Evolutionary conservation across 345 rosid genomes (phyloP).

Genomic region (Populus nigra): DNA sequence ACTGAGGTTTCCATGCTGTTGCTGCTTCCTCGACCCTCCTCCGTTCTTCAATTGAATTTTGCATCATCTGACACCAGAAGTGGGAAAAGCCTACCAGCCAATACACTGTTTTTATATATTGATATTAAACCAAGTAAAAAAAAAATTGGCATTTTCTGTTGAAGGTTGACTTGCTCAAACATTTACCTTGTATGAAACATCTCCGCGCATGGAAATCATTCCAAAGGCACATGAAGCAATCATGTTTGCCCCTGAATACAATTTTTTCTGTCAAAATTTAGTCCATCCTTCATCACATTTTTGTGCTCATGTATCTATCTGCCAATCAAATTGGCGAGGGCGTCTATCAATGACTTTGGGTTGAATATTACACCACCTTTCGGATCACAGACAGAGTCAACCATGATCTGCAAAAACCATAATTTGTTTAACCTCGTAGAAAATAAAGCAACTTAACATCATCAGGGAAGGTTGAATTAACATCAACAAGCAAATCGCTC

Average conservation of each 20-base stretch:
- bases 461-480: neutral
- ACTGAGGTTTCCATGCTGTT: neutral
- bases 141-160: neutral
- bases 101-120: neutral
- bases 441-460: neutral
- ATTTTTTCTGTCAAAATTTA: neutral
- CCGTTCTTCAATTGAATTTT: neutral
- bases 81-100: neutral
- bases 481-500: neutral
- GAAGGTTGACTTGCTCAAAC: neutral
- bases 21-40: neutral
- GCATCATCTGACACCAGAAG: neutral
- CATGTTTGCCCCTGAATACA: neutral
- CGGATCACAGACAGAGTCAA: constrained; percentile 51
- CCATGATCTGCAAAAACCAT: constrained; percentile 48
- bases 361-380: constrained; percentile 64
- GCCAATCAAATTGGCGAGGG: constrained; percentile 50
- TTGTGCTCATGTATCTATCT: constrained; percentile 22
- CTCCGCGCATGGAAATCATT: neutral
- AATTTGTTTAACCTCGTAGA: neutral
- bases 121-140: too few species aligned
- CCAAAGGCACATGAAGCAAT: neutral
- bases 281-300: neutral
- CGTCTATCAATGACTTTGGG: constrained; percentile 57
- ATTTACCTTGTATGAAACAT: neutral